Conservation (phyloP, 768 basidiomycete species). For the Neoboletus brunneissimus region DNA sequence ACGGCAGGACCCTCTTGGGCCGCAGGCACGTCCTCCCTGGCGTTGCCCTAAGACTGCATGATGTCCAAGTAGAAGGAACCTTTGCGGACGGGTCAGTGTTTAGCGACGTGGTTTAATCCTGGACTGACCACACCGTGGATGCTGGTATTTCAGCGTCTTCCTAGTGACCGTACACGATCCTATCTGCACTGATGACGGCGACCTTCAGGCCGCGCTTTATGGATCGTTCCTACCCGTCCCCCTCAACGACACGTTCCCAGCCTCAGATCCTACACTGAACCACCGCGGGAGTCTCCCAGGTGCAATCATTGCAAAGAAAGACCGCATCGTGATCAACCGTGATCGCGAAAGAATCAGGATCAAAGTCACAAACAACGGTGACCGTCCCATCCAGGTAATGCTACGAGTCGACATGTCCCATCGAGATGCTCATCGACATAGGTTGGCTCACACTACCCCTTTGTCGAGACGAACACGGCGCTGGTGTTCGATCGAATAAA, state of each 20-base stretch:
- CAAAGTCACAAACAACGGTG: constrained; percentile 85
- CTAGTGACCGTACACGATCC: constrained; percentile 98
- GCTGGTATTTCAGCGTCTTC: constrained; percentile 52
- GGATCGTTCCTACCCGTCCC: constrained; percentile 92
- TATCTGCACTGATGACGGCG: constrained; percentile 77
- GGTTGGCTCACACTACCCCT: constrained; percentile 95
- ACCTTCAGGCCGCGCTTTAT: constrained; percentile 83
- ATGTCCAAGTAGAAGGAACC: constrained; percentile 94
- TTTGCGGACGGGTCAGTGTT: constrained; percentile 74
- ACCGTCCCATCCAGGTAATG: constrained; percentile 86
- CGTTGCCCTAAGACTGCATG: constrained; percentile 71
- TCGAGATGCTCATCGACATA: constrained; percentile 28
- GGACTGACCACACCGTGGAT: not conserved
- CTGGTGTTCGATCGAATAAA: constrained; percentile 80
- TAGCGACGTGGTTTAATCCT: not conserved
- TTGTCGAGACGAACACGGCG: constrained; percentile 82
- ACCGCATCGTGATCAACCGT: constrained; percentile 71
- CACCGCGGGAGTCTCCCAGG: constrained; percentile 63
- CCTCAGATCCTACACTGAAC: constrained; percentile 47
- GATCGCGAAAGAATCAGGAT: constrained; percentile 68
- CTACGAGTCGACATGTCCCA: not conserved
- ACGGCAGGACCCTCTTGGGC: constrained; percentile 86
- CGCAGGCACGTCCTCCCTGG: constrained; percentile 84
- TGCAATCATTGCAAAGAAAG: constrained; percentile 64
- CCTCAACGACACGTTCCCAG: constrained; percentile 59